Base-by-base conservation (phyloP, 176 grass and related monocot species). In the Triticum monococcum region DNA sequence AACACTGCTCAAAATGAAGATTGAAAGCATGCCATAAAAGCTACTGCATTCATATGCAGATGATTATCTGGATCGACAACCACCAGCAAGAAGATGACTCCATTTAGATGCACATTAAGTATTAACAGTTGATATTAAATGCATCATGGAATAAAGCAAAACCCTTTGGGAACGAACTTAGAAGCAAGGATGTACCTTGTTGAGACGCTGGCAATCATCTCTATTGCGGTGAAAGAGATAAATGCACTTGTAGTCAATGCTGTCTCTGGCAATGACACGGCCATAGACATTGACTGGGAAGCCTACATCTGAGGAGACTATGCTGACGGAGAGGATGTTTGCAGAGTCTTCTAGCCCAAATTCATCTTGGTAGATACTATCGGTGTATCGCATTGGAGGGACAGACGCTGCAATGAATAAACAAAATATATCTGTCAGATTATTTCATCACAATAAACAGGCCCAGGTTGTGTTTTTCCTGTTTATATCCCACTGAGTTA, bases 261-360 rank as follows among this genome's bases (percentile, higher is more conserved):
- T 68, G 66, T 68, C 66, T 68, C 66, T 35, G 1, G 66, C 30
- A 32, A 68, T 68, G 65, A 68, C 17, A 0, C 30, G 30, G 13
- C 65, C 65, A 5, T 68, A 35, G 2, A 68, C 14, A 17, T 68
- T 3, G 1, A 68, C 7, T 1, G 65, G 65, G 30, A 33, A 68
- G 65, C 65, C 7, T 18, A 20, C 65, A 17, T 68, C 65, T 3
- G 65, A 68, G 30, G 65, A 68, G 65, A 68, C 2, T 7, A 68
- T 68, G 30, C 16, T 68, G 31, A 68, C 0, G 0, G 66, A 68
- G 66, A 68, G 30, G 16, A 68, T 68, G 66, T 68, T 68, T 18
- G 33, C 16, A 3, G 67, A 69, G 66, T 68, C 66, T 68, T 68
- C 66, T 33, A 68, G 66, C 66, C 66, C 31, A 20, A 36, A 68